Evolutionary conservation across 2,329 filamentous ascomycete genomes (phyloP).

Genomic region (Ophiostoma ulmi): DNA sequence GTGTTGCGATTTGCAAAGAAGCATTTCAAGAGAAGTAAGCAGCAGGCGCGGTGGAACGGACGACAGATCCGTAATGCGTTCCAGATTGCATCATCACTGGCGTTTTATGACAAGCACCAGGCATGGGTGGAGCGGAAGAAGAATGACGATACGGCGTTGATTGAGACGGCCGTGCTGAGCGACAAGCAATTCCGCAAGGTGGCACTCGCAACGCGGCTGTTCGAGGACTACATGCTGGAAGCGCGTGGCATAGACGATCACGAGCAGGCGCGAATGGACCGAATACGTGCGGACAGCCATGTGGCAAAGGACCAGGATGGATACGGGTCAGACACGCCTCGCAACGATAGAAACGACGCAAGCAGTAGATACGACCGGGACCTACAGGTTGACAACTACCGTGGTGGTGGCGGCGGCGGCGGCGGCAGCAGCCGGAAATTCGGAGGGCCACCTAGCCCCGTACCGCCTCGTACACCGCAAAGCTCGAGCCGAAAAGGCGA

Average conservation of each 20-base stretch:
- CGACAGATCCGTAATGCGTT: conserved; percentile 41
- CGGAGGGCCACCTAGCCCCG: neutral
- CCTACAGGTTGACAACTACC: neutral
- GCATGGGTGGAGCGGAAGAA: conserved; percentile 15
- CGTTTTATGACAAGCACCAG: conserved; percentile 25
- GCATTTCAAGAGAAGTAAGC: conserved; percentile 18
- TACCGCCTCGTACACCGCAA: neutral
- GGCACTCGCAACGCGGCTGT: conserved; percentile 3
- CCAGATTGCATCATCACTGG: conserved; percentile 28
- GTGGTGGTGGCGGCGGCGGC: neutral
- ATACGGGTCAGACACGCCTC: neutral
- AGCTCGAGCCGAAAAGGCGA: neutral
- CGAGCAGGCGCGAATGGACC: neutral
- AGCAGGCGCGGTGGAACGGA: conserved; percentile 27
- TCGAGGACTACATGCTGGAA: conserved; percentile 23
- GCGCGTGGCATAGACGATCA: conserved; percentile 11
- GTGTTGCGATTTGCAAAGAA: conserved; percentile 18
- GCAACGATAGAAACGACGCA: neutral
- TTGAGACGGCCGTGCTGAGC: conserved; percentile 15
- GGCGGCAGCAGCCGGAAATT: neutral
- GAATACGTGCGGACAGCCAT: neutral
- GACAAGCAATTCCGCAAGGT: conserved; percentile 22
- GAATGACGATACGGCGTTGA: neutral
- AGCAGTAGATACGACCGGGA: neutral
- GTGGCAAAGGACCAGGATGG: neutral